Base-by-base conservation (phyloP, 2,329 filamentous ascomycete species). In the Curvularia spicifera region DNA sequence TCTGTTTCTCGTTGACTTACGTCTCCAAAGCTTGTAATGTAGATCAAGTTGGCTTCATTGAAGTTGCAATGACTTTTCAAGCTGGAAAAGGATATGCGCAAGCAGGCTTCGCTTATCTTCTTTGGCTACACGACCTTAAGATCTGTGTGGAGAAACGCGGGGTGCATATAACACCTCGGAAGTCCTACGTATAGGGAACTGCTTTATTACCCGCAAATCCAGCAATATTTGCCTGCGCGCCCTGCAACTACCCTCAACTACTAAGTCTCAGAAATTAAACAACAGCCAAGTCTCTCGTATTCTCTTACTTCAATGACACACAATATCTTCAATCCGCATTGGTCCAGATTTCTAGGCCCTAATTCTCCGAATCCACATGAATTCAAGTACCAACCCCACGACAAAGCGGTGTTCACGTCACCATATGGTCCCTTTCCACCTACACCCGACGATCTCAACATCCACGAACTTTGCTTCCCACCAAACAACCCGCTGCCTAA, bases 391-490 rank as follows among this genome's bases (percentile, higher is more conserved):
- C 44, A 60, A 29, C 55, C 70, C 15, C 57, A 67, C 37, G 18
- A 56, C 7, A 22, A 50, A 9, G 35, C 66, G 3, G 51, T 73
- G 2, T 74, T 73, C 52, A 37, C 54, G 10, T 71, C 68, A 1
- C 71, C 71, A 3, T 74, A 62, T 48, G 70, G 72, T 6, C 66
- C 72, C 0, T 70, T 72, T 24, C 71, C 71, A 8, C 64, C 64
- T 1, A 64, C 63, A 1, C 69, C 70, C 1, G 31, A 56, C 1
- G 65, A 70, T 48, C 64, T 75, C 5, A 75, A 73, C 51, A 70
- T 75, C 42, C 71, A 74, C 45, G 66, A 70, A 2, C 61, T 74
- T 8, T 74, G 70, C 48, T 73, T 73, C 48, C 72, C 71, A 13
- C 57, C 68, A 5, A 48, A 64, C 26, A 67, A 66, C 20, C 61